A percentile compares a stretch with the other conserved stretches of the same genome.
phyloP scores from a whole-genome alignment of 106 monocot species.

The Allium fistulosum region DNA sequence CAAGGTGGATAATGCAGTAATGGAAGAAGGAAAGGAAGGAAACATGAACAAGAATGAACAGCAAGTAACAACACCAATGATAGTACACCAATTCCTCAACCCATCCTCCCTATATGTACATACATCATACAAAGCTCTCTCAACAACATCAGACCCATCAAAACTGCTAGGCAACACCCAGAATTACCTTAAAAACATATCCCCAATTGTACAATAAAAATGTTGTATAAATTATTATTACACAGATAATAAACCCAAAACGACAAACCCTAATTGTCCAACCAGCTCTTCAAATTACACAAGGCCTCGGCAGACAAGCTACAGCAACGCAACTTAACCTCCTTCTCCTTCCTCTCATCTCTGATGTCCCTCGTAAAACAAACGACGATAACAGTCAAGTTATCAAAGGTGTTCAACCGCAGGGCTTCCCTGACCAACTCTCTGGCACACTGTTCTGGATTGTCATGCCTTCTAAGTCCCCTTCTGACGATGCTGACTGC shows the following conservation, averaged over 20 bases:
- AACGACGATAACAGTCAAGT: slow-evolving; percentile 53
- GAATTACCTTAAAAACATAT: background rate
- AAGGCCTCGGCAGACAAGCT: slow-evolving; percentile 48
- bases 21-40: too few species aligned
- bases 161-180: slow-evolving; percentile 3
- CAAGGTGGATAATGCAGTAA: too few species aligned
- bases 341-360: slow-evolving; percentile 9
- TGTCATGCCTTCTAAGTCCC: slow-evolving; percentile 38
- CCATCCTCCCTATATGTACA: background rate
- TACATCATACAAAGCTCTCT: background rate
- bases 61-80: background rate
- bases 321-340: slow-evolving; percentile 26
- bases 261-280: slow-evolving; percentile 12
- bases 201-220: background rate
- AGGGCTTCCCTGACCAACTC: slow-evolving; percentile 57
- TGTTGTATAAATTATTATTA: background rate
- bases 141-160: background rate
- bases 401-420: slow-evolving; percentile 43
- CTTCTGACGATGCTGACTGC: slow-evolving; percentile 40
- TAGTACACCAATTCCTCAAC: slow-evolving; percentile 10
- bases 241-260: background rate
- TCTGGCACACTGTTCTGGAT: slow-evolving; percentile 48
- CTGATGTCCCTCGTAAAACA: slow-evolving; percentile 32
- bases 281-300: slow-evolving; percentile 36
- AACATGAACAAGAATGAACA: background rate